Percentiles rank a stretch among this genome's conserved stretches.
Conservation (phyloP, 495 filamentous ascomycete genomes). For the Tuber borchii region DNA sequence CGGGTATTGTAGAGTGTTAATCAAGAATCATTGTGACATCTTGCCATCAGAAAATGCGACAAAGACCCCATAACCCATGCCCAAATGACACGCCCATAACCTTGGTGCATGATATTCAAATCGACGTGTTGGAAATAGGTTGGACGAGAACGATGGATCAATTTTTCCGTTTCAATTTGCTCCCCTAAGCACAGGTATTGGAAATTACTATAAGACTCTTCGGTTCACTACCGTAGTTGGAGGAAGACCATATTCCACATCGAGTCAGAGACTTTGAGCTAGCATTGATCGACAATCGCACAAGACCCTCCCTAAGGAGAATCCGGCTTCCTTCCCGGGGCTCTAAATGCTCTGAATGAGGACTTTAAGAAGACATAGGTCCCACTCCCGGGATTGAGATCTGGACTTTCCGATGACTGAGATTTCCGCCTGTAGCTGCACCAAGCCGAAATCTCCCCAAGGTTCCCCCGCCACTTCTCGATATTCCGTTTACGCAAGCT, state of each 20-base stretch:
- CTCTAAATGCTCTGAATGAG: background rate
- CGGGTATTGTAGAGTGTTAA: background rate
- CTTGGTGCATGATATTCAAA: background rate
- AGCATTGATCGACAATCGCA: background rate
- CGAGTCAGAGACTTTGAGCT: background rate
- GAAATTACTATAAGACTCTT: background rate
- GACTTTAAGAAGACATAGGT: background rate
- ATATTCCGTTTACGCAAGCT: background rate
- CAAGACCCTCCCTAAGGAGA: background rate
- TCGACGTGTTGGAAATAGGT: background rate
- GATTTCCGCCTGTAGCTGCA: background rate
- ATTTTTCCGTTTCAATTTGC: background rate
- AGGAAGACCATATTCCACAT: background rate
- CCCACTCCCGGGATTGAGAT: background rate
- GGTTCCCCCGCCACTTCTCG: background rate
- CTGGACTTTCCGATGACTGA: background rate
- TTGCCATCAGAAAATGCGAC: background rate
- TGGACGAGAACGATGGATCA: background rate
- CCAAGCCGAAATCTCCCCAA: background rate
- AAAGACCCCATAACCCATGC: background rate
- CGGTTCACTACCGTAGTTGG: background rate
- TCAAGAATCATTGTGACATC: background rate
- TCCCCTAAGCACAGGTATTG: background rate
- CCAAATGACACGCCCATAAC: background rate
- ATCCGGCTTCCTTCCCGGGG: background rate